These are phyloP conservation scores for Trichoderma pleuroti DNA, from an alignment of 2,329 filamentous ascomycete genomes.

Conservation along the genomic window DNA sequence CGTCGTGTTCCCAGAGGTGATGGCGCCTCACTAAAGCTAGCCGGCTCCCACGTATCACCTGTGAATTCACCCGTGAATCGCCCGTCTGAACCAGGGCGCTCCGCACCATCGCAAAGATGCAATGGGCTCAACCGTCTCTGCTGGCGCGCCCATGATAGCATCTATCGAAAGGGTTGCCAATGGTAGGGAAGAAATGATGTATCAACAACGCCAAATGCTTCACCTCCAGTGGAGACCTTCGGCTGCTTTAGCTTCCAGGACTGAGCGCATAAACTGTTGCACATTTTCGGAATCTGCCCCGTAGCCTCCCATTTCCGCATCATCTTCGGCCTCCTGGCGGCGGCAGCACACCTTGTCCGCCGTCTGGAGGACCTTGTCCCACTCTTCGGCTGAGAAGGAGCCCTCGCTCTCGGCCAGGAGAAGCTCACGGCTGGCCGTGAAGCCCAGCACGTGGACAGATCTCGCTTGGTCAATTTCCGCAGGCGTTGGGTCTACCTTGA, in stretches of 20 bases:
- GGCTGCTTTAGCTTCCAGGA: conserved; percentile 53
- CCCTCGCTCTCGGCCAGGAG: conserved; percentile 81
- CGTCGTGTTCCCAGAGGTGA: not conserved
- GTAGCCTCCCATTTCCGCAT: conserved; percentile 46
- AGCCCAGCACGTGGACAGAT: conserved; percentile 80
- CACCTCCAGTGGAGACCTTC: conserved; percentile 58
- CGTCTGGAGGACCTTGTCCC: conserved; percentile 65
- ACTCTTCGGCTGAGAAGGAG: conserved; percentile 68
- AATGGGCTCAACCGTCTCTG: not conserved
- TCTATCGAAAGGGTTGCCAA: not conserved
- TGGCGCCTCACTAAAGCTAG: not conserved
- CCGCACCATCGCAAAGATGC: not conserved
- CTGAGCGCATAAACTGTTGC: conserved; percentile 59
- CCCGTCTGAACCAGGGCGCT: not conserved
- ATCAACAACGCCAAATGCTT: conserved; percentile 20
- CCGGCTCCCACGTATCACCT: not conserved
- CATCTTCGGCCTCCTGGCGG: conserved; percentile 34
- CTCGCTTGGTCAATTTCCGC: conserved; percentile 58
- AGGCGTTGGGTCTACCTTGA: conserved; percentile 60
- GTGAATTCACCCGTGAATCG: not conserved
- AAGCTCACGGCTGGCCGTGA: conserved; percentile 69
- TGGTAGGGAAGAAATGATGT: conserved; percentile 1
- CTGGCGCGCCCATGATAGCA: conserved; percentile 3
- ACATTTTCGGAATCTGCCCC: conserved; percentile 45
- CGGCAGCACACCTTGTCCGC: conserved; percentile 64